These are phyloP conservation scores for Rhizopogon sp. DNA, from an alignment of 768 basidiomycete species.

Conservation along the genomic window DNA sequence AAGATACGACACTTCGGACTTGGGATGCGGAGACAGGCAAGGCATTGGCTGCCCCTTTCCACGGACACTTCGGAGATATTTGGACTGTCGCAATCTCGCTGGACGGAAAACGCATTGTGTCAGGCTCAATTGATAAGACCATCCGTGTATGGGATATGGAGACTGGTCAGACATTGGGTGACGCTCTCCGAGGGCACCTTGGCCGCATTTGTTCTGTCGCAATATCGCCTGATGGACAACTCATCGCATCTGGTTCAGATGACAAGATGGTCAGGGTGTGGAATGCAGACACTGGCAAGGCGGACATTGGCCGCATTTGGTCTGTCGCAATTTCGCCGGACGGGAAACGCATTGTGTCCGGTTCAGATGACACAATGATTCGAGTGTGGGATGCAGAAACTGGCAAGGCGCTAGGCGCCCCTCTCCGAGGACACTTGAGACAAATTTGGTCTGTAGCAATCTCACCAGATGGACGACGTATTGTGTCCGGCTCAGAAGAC, in stretches of 20 bases:
- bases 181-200: not conserved
- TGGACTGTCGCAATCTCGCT: not conserved
- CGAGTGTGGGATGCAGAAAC: not conserved
- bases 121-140: not conserved
- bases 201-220: not conserved
- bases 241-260: not conserved
- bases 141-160: not conserved
- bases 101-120: not conserved
- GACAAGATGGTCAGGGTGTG: not conserved
- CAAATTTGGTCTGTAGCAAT: constrained; percentile 12
- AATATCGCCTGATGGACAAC: constrained; percentile 1
- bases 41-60: not conserved
- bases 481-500: not conserved
- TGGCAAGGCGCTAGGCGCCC: not conserved
- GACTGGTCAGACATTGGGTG: not conserved
- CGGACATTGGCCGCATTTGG: not conserved
- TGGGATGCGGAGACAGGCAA: not conserved
- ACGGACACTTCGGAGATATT: not conserved
- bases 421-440: not conserved
- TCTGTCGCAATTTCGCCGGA: constrained; percentile 1
- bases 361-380: not conserved
- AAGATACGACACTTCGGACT: not conserved
- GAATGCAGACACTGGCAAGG: not conserved
- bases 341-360: not conserved
- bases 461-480: not conserved